Conservation (phyloP, 2,329 filamentous ascomycete genomes). For the Cytospora leucostoma region DNA sequence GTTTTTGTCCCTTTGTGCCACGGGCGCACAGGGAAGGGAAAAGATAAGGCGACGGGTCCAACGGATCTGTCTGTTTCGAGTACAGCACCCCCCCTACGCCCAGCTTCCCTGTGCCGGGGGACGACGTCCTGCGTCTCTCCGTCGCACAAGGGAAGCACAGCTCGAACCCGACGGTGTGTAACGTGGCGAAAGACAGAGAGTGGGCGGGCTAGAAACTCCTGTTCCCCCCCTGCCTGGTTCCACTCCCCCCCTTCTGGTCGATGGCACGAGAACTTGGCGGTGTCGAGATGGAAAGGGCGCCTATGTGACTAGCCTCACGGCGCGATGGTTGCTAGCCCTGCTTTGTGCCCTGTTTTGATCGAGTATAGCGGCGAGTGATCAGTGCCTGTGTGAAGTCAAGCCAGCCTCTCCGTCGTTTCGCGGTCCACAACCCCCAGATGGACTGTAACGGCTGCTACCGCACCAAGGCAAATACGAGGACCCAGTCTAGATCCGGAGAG, state of each 20-base stretch:
- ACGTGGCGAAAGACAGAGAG: slow-evolving; percentile 9
- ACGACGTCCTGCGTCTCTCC: slow-evolving; percentile 12
- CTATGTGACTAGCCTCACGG: not conserved
- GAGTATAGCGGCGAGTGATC: slow-evolving; percentile 21
- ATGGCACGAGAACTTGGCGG: not conserved
- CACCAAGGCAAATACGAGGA: slow-evolving; percentile 20
- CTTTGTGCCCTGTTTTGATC: slow-evolving; percentile 14
- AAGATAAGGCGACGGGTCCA: slow-evolving; percentile 13
- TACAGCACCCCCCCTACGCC: slow-evolving; percentile 20
- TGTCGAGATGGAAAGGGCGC: not conserved
- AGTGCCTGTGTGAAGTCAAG: slow-evolving; percentile 11
- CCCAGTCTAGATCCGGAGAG: not conserved
- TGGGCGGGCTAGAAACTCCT: not conserved
- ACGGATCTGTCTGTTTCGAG: slow-evolving; percentile 23
- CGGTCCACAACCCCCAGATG: not conserved
- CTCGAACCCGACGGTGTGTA: slow-evolving; percentile 25
- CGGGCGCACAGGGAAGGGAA: not conserved
- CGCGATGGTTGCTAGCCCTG: not conserved
- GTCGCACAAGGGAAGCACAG: slow-evolving; percentile 20
- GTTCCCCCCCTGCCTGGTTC: not conserved
- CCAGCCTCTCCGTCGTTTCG: not conserved
- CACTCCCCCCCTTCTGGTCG: not conserved
- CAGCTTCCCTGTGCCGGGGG: slow-evolving; percentile 12
- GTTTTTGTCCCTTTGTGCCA: slow-evolving; percentile 4
- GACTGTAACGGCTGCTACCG: slow-evolving; percentile 10